These are phyloP conservation scores for Quercus phellos DNA, from an alignment of 331 rosid species.

Conservation along the genomic window DNA sequence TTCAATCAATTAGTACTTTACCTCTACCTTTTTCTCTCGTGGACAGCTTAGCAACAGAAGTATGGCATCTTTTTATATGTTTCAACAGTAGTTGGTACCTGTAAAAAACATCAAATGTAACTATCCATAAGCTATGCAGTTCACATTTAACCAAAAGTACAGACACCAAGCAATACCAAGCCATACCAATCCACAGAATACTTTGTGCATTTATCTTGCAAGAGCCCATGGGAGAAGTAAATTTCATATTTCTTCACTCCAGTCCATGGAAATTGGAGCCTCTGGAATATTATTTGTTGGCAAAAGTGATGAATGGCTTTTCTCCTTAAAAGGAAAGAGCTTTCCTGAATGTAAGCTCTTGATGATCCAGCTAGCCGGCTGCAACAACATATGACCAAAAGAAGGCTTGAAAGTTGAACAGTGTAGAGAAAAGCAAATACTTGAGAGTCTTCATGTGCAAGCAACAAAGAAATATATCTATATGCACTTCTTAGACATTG, in stretches of 20 bases:
- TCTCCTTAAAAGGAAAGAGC: constrained; percentile 48
- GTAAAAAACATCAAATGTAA: not conserved
- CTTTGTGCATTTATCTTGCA: constrained; percentile 7
- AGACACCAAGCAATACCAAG: not conserved
- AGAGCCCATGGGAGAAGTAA: constrained; percentile 1
- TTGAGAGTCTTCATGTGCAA: not conserved
- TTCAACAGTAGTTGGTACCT: not conserved
- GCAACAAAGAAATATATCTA: not conserved
- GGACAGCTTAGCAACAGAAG: not conserved
- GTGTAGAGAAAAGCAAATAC: not conserved
- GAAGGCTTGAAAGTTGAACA: not conserved
- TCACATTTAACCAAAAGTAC: not conserved
- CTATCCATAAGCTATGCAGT: not conserved
- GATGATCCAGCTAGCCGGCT: constrained; percentile 72
- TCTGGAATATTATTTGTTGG: constrained; percentile 22
- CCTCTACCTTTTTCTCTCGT: not conserved
- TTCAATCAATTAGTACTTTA: not conserved
- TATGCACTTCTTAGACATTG: not conserved
- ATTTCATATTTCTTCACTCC: constrained; percentile 46
- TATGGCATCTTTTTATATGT: not conserved
- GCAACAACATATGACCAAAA: constrained; percentile 23
- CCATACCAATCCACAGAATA: not conserved
- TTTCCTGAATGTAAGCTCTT: constrained; percentile 67
- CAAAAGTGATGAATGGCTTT: constrained; percentile 6
- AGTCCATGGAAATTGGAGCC: constrained; percentile 26